These are phyloP conservation scores for Pisolithus tinctorius DNA, from an alignment of 768 basidiomycete genomes.

Conservation along the genomic window DNA sequence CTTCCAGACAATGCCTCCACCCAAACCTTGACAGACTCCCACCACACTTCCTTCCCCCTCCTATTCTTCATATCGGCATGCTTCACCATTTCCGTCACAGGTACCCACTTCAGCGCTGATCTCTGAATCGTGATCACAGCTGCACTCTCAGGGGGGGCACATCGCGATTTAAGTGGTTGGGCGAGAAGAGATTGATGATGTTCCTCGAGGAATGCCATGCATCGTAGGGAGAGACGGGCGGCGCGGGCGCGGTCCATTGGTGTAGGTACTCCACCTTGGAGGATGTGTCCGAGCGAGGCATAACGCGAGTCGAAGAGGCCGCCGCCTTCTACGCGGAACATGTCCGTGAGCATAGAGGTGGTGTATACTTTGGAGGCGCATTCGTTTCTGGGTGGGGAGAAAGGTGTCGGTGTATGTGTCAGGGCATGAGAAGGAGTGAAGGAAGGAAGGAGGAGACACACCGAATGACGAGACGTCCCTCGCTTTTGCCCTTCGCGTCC, in stretches of 20 bases:
- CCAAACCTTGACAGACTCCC: conserved; percentile 61
- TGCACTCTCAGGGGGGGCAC: conserved; percentile 59
- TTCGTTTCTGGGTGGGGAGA: conserved; percentile 58
- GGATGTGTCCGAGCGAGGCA: conserved; percentile 94
- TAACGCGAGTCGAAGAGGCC: conserved; percentile 87
- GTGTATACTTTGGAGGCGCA: conserved; percentile 82
- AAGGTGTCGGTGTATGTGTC: neutral
- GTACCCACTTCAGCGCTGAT: conserved; percentile 73
- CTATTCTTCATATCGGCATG: conserved; percentile 91
- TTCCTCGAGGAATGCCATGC: conserved; percentile 90
- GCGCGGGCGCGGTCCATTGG: conserved; percentile 92
- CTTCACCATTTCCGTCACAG: conserved; percentile 74
- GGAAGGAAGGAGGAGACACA: conserved; percentile 30
- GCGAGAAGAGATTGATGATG: conserved; percentile 55
- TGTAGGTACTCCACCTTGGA: conserved; percentile 94
- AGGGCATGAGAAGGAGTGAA: neutral
- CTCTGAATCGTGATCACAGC: conserved; percentile 91
- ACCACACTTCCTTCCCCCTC: conserved; percentile 74
- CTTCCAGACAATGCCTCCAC: conserved; percentile 70
- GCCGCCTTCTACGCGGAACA: conserved; percentile 94
- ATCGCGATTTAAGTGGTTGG: conserved; percentile 46
- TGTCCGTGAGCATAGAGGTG: conserved; percentile 86
- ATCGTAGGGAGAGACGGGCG: conserved; percentile 81
- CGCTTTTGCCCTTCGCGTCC: conserved; percentile 83
- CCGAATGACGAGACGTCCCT: conserved; percentile 92